A percentile compares a stretch with the other conserved stretches of the same genome.
Evolutionary conservation across 441 rosid genomes (phyloP).

Genomic region (Geranium incanum): DNA sequence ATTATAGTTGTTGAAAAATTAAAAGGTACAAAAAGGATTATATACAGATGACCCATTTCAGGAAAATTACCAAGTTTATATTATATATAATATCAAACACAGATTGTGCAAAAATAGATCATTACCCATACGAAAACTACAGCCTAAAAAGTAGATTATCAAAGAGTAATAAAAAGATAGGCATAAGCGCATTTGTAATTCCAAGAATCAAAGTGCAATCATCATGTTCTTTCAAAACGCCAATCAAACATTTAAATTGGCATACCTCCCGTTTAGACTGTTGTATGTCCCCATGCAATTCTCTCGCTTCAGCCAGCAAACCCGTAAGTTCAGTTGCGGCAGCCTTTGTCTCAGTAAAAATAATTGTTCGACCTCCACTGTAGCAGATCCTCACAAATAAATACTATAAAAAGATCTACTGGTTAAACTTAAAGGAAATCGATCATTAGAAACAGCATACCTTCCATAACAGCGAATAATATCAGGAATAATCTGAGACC

Average conservation of each 20-base stretch:
- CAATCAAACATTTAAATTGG: not conserved
- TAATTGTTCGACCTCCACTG: conserved; percentile 89
- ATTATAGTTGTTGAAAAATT: not conserved
- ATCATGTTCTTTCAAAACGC: not conserved
- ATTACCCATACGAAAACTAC: not conserved
- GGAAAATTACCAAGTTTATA: not conserved
- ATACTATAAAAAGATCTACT: not conserved
- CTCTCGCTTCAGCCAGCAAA: conserved; percentile 65
- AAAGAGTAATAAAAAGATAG: not conserved
- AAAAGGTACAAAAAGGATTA: not conserved
- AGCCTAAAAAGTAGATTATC: not conserved
- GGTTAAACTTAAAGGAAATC: not conserved
- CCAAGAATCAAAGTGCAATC: not conserved
- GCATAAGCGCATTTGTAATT: not conserved
- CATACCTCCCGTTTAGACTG: conserved; percentile 88
- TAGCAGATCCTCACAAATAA: conserved; percentile 16
- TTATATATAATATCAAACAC: not conserved
- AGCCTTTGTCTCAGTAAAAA: conserved; percentile 81
- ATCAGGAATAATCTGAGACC: conserved; percentile 75
- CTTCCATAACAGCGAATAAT: conserved; percentile 83
- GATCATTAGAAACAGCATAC: conserved; percentile 27
- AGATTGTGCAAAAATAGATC: not conserved
- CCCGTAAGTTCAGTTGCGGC: conserved; percentile 84
- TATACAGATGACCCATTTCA: not conserved
- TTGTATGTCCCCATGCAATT: conserved; percentile 88